A percentile compares a stretch with the other conserved stretches of the same genome.
Evolutionary conservation across 164 flowering plant genomes (phyloP).

Genomic region (Magnolia sinica): DNA sequence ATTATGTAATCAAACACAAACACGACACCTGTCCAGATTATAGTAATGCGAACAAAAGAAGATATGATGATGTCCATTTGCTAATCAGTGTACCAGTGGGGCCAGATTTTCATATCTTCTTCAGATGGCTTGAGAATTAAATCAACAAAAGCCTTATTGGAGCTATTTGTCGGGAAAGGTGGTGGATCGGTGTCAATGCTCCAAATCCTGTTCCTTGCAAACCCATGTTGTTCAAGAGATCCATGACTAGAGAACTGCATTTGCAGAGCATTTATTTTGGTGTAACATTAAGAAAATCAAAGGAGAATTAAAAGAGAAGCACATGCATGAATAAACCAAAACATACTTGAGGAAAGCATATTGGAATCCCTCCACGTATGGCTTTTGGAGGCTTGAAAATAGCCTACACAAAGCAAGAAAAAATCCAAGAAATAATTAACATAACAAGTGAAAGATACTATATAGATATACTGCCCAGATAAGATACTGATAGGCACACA

Average conservation of each 20-base stretch:
- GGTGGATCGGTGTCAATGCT: constrained; percentile 74
- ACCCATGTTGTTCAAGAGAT: constrained; percentile 81
- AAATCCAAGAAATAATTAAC: background rate
- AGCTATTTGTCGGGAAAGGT: constrained; percentile 53
- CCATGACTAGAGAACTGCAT: constrained; percentile 75
- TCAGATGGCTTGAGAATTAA: constrained; percentile 75
- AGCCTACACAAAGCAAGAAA: constrained; percentile 37
- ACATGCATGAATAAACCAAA: constrained; percentile 5
- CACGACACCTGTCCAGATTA: constrained; percentile 1
- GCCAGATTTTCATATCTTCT: constrained; percentile 81
- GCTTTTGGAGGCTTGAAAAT: constrained; percentile 85
- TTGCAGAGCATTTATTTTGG: background rate
- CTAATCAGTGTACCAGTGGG: constrained; percentile 59
- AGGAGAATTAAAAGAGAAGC: background rate
- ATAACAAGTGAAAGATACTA: background rate
- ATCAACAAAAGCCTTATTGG: constrained; percentile 62
- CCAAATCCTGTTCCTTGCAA: constrained; percentile 94
- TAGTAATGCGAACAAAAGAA: constrained; percentile 2
- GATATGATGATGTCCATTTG: background rate
- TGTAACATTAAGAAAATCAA: background rate
- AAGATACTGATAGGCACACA: background rate
- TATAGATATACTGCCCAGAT: background rate
- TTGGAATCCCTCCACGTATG: constrained; percentile 94
- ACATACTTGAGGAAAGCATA: constrained; percentile 95
- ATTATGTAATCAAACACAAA: background rate